A percentile compares a stretch with the other conserved stretches of the same genome.
Conservation (phyloP, 768 basidiomycete species). For the Leccinum disarticulatum region DNA sequence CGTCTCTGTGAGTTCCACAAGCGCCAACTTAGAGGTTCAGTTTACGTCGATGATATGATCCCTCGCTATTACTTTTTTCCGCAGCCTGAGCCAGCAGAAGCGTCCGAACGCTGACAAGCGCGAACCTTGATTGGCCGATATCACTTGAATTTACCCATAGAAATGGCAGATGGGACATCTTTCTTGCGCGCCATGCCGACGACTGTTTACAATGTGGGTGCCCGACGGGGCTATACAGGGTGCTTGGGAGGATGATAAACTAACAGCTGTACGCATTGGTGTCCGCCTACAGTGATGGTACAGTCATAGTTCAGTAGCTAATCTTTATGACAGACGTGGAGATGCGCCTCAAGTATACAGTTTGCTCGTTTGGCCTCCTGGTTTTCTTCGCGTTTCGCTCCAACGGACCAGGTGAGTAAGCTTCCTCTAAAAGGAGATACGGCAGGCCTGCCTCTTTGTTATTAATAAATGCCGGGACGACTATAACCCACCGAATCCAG, state of each 20-base stretch:
- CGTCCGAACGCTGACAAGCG: neutral
- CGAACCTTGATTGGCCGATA: neutral
- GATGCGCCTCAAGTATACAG: neutral
- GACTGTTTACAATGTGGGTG: neutral
- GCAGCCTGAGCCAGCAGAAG: neutral
- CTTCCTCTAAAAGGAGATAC: neutral
- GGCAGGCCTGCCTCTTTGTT: neutral
- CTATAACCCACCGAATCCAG: conserved; percentile 8
- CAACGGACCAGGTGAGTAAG: neutral
- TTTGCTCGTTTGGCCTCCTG: neutral
- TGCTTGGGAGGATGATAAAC: neutral
- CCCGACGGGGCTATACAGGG: neutral
- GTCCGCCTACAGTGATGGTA: neutral
- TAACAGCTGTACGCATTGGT: neutral
- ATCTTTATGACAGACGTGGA: neutral
- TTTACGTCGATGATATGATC: neutral
- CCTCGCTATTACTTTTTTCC: neutral
- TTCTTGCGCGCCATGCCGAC: neutral
- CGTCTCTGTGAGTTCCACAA: neutral
- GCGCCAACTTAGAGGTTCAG: neutral
- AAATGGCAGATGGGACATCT: neutral
- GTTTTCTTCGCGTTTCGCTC: neutral
- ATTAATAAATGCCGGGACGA: neutral
- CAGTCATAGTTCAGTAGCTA: neutral
- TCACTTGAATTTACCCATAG: neutral